A percentile compares a stretch with the other conserved stretches of the same genome.
These are phyloP conservation scores for Leccinum incarnatum DNA, from an alignment of 768 basidiomycete species.

Conservation along the genomic window DNA sequence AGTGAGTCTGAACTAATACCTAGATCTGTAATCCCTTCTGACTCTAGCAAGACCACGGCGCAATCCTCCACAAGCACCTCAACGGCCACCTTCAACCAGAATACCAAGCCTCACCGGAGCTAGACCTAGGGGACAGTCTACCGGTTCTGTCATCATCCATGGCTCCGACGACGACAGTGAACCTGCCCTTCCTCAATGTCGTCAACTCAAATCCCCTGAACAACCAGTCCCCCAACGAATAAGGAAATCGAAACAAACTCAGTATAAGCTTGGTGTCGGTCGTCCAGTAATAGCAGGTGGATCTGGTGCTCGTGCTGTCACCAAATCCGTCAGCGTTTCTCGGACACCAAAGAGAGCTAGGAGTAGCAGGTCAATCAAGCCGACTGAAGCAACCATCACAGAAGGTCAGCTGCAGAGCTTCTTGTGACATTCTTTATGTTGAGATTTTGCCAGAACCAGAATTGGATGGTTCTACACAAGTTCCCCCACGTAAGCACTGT, in stretches of 20 bases:
- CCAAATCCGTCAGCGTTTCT: conserved; percentile 53
- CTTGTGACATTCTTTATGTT: conserved; percentile 5
- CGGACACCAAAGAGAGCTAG: conserved; percentile 48
- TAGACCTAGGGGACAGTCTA: conserved; percentile 32
- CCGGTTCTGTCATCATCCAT: conserved; percentile 37
- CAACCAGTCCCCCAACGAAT: conserved; percentile 38
- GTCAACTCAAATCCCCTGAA: conserved; percentile 11
- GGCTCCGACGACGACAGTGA: conserved; percentile 44
- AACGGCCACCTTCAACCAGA: conserved; percentile 34
- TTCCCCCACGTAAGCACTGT: conserved; percentile 15
- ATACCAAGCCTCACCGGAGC: conserved; percentile 27
- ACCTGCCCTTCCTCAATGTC: conserved; percentile 22
- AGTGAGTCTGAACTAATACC: conserved; percentile 35
- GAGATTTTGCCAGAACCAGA: conserved; percentile 27
- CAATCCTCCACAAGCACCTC: conserved; percentile 18
- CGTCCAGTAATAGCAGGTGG: conserved; percentile 66
- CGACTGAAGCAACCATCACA: conserved; percentile 53
- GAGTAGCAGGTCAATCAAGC: conserved; percentile 47
- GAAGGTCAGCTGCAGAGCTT: conserved; percentile 40
- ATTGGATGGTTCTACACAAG: conserved; percentile 9
- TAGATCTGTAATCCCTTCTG: conserved; percentile 37
- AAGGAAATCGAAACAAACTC: conserved; percentile 71
- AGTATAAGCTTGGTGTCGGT: conserved; percentile 68
- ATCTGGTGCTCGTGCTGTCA: conserved; percentile 60
- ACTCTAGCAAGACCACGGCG: conserved; percentile 26